Percentiles rank a stretch among this genome's conserved stretches.
phyloP scores from a whole-genome alignment of 345 rosid species.

The Sapria himalayana region DNA sequence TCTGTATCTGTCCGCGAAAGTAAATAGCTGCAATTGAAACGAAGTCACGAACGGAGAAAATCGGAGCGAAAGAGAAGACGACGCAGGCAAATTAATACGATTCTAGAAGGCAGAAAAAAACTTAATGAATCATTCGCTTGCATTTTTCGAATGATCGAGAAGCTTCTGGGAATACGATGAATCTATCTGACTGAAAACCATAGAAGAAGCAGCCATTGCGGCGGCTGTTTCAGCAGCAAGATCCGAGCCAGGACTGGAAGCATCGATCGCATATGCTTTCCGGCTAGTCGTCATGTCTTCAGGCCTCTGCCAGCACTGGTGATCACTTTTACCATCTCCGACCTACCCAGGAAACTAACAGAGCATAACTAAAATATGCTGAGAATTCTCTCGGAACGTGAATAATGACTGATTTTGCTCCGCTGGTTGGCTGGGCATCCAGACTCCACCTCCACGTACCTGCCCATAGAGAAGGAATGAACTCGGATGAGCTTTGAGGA shows the following conservation, averaged over 20 bases:
- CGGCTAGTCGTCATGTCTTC: conserved; percentile 98
- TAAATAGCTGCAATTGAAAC: conserved; percentile 48
- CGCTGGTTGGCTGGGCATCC: too few relatives aligned
- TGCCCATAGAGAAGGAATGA: conserved; percentile 90
- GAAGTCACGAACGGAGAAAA: too few relatives aligned
- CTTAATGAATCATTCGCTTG: conserved; percentile 1
- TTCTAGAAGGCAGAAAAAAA: too few relatives aligned
- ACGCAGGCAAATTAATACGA: too few relatives aligned
- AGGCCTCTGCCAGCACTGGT: conserved; percentile 98
- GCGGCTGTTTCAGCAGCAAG: conserved; percentile 98
- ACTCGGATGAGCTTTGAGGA: conserved; percentile 90
- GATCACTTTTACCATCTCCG: conserved; percentile 94
- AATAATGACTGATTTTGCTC: too few relatives aligned
- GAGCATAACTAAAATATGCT: too few relatives aligned
- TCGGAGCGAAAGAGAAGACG: too few relatives aligned
- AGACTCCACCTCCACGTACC: too few relatives aligned
- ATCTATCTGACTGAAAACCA: conserved; percentile 60
- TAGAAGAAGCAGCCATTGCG: conserved; percentile 95
- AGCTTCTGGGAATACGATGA: conserved; percentile 57
- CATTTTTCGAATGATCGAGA: conserved; percentile 78
- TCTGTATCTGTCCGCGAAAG: conserved; percentile 88
- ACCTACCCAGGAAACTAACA: conserved; percentile 23
- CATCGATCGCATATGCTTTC: conserved; percentile 70
- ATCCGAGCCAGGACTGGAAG: conserved; percentile 92
- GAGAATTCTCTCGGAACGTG: too few relatives aligned